These are phyloP conservation scores for Biscogniauxia sp. DNA, from an alignment of 2,329 filamentous ascomycete genomes.

Conservation along the genomic window DNA sequence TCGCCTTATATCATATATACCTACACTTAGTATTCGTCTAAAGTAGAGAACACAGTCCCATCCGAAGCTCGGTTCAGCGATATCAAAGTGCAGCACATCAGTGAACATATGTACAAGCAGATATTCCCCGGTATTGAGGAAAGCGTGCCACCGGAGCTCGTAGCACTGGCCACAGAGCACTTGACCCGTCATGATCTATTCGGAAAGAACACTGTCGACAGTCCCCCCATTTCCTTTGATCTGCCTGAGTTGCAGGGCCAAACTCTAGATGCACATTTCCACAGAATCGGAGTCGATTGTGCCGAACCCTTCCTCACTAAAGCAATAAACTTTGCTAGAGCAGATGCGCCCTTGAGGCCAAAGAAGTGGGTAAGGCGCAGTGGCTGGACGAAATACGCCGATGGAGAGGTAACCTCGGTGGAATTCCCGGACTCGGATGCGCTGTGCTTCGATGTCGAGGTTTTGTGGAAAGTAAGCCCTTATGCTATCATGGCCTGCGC, in stretches of 20 bases:
- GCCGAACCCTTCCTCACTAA: slow-evolving; percentile 78
- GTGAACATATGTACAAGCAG: slow-evolving; percentile 76
- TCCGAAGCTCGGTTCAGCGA: slow-evolving; percentile 77
- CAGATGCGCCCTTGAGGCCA: slow-evolving; percentile 57
- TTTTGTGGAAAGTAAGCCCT: slow-evolving; percentile 89
- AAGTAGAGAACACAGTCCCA: slow-evolving; percentile 35
- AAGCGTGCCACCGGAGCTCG: slow-evolving; percentile 66
- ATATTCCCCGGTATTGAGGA: slow-evolving; percentile 64
- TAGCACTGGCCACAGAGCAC: slow-evolving; percentile 79
- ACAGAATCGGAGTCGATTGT: slow-evolving; percentile 80
- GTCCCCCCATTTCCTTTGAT: slow-evolving; percentile 78
- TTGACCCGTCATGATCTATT: slow-evolving; percentile 80
- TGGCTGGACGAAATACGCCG: slow-evolving; percentile 92
- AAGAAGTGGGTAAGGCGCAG: slow-evolving; percentile 73
- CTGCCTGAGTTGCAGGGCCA: slow-evolving; percentile 75
- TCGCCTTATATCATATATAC: slow-evolving; percentile 7
- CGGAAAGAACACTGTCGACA: slow-evolving; percentile 82
- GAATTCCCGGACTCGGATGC: slow-evolving; percentile 76
- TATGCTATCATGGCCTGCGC: slow-evolving; percentile 98
- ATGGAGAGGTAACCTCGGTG: slow-evolving; percentile 63
- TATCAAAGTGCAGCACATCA: slow-evolving; percentile 92
- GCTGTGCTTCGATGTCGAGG: slow-evolving; percentile 93
- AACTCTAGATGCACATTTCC: slow-evolving; percentile 90
- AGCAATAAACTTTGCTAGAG: slow-evolving; percentile 71
- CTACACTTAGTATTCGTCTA: slow-evolving; percentile 9